Evolutionary conservation across 1,284 basidiomycete species (phyloP), one percentile per base, ranked within the genome.

Genomic region (Tilletia setariae): DNA sequence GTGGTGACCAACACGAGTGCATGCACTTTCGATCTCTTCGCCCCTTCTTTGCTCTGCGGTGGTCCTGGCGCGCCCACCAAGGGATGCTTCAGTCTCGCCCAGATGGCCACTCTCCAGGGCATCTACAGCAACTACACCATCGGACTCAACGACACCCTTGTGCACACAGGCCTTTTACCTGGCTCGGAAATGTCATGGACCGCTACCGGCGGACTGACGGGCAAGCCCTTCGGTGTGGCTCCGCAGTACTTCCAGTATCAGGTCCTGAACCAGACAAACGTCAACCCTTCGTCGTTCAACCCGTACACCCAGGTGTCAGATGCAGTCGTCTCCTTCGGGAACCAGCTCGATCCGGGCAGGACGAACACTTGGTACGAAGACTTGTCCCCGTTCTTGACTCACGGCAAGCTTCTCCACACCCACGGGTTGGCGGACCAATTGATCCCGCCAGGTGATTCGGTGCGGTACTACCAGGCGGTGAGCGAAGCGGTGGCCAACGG

Each of bases 391-490:
- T 84, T 80, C 73, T 79, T 79, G 16, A 72, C 74, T 9, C 65
- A 70, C 0, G 66, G 71, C n/a, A 83, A 82, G 74, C 74, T 83
- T 9, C 68, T 81, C 42, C 82, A 83, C 59, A 84, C 82, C 64
- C 80, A 84, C 65, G 76, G 79, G 21, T 78, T 76, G 67, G 72
- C 75, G 3, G 80, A 82, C 63, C 76, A 83, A 75, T 71, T 83
- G 43, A 84, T 85, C 70, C 74, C 84, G 8, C 81, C 84, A 0
- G 82, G 79, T 13, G 83, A 81, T 63, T 79, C 83, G 15, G 77
- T 83, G 51, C 76, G 78, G 43, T 80, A 83, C 72, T 84, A 84
- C 73, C 78, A 84, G 64, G 76, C 76, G 53, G 80, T 85, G 13
- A 72, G 76, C 47, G 40, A 53, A n/a, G 42, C 23, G 7, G 40